A percentile compares a stretch with the other conserved stretches of the same genome.
These are phyloP conservation scores for Lippia alba DNA, from an alignment of 305 asterid species.

Conservation along the genomic window DNA sequence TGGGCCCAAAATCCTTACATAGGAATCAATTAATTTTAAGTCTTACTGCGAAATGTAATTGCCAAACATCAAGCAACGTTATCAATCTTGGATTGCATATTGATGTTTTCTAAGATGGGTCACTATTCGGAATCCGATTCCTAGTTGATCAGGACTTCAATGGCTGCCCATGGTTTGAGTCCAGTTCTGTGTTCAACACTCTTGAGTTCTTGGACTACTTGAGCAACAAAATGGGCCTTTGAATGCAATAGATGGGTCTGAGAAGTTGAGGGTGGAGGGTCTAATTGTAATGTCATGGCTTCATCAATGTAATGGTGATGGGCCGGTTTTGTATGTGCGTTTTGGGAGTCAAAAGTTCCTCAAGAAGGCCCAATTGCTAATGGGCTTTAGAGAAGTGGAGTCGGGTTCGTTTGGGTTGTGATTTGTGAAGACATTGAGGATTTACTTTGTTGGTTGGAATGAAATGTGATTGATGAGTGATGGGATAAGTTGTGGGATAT, in stretches of 20 bases:
- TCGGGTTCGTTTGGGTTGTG: conserved; percentile 59
- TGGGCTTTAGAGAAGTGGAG: conserved; percentile 69
- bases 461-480: no score
- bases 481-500: no score
- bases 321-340: conserved; percentile 63
- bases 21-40: no score
- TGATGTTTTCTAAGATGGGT: no score
- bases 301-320: conserved; percentile 49
- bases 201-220: conserved; percentile 45
- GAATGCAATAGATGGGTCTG: conserved; percentile 41
- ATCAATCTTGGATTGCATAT: no score
- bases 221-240: conserved; percentile 49
- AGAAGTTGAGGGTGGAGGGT: conserved; percentile 24
- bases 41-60: no score
- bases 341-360: conserved; percentile 72
- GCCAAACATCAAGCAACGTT: no score
- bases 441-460: no score
- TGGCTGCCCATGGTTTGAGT: conserved; percentile 47
- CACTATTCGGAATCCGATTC: no score
- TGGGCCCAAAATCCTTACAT: no score
- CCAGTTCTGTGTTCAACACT: conserved; percentile 54
- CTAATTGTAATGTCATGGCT: conserved; percentile 61
- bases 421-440: no score
- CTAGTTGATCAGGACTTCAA: conserved; percentile 33
- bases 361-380: conserved; percentile 56